Conservation (phyloP, 2,329 filamentous ascomycete genomes). For the Keithomyces neogunnii region DNA sequence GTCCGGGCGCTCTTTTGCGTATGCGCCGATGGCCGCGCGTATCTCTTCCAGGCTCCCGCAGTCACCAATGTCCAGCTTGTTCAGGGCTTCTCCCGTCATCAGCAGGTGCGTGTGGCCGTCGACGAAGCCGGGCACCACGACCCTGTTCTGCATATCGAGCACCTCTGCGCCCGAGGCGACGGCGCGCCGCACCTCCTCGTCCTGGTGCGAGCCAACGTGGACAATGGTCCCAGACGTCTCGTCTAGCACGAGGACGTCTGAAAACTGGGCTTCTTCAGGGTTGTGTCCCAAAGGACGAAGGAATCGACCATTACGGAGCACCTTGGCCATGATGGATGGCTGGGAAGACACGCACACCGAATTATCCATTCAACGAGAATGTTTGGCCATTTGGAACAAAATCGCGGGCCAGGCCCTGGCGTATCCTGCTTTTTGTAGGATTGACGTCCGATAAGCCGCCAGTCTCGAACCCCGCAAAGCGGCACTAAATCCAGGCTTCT, state of each 20-base stretch:
- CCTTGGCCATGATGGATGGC: not conserved
- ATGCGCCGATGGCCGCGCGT: not conserved
- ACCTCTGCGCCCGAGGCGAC: constrained; percentile 1
- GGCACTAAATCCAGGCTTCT: too few species aligned
- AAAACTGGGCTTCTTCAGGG: not conserved
- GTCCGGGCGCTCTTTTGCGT: constrained; percentile 16
- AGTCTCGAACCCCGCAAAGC: too few species aligned
- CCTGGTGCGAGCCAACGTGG: not conserved
- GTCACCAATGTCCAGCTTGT: not conserved
- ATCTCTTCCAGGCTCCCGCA: constrained; percentile 1
- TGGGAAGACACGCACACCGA: not conserved
- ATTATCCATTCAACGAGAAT: not conserved
- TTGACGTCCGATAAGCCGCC: too few species aligned
- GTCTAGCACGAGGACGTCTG: not conserved
- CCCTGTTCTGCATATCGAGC: constrained; percentile 5
- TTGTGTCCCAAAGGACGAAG: not conserved
- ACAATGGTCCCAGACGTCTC: not conserved
- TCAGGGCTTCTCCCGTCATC: constrained; percentile 20
- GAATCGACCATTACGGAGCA: not conserved
- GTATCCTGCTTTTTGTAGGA: too few species aligned
- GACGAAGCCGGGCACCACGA: constrained; percentile 30
- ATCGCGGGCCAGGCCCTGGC: too few species aligned
- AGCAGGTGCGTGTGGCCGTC: constrained; percentile 37
- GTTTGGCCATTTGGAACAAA: not conserved
- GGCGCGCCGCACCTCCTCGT: constrained; percentile 1